Base-by-base conservation (phyloP, 2,329 filamentous ascomycete genomes). In the Ceratocystis cacaofunesta region DNA sequence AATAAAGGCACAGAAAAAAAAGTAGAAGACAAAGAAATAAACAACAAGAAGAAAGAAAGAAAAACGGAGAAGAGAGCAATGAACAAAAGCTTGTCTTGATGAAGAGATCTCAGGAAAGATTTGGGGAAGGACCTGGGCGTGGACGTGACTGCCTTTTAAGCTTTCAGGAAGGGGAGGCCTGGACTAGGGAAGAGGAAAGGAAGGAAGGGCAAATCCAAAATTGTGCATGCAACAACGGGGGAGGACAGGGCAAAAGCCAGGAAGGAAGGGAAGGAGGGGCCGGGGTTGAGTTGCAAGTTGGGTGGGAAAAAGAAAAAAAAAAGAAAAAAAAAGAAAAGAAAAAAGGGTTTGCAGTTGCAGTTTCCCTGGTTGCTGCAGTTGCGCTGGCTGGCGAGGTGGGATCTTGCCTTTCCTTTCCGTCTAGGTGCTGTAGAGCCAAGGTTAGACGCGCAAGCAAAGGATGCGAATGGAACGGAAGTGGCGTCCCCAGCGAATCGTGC, bases 21-120 rank as follows among this genome's bases (percentile, higher is more conserved):
- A 46, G 32, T 22, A 65, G 30, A 41, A 55, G 17, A 55, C 57
- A 46, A n/a, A 63, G 44, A 55, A 61, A 50, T 36, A n/a, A 10
- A 46, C 52, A 55, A 52, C 8, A 28, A 52, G 43, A 64, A 66
- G 61, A 62, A 60, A 63, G 32, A 58, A 60, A 48, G 61, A 22
- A 46, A 15, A 60, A 36, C 15, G 10, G 28, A 46, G n/a, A 58
- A 17, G 58, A 46, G 32, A 41, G 48, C 30, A 22, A 52, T 41
- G 48, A 41, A 30, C 22, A 58, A 30, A 43, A 44, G 62, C 32
- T 63, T 63, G 62, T 63, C 43, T 36, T 64, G 55, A 28, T 64
- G 28, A 28, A 28, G 46, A 55, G n/a, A 6, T 28, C 17, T 5
- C 19, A 25, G 2, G 22, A 22, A 12, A 41, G 28, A 50, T 25